Evolutionary conservation across 106 monocot genomes (phyloP).

Genomic region (Ottelia alismoides): DNA sequence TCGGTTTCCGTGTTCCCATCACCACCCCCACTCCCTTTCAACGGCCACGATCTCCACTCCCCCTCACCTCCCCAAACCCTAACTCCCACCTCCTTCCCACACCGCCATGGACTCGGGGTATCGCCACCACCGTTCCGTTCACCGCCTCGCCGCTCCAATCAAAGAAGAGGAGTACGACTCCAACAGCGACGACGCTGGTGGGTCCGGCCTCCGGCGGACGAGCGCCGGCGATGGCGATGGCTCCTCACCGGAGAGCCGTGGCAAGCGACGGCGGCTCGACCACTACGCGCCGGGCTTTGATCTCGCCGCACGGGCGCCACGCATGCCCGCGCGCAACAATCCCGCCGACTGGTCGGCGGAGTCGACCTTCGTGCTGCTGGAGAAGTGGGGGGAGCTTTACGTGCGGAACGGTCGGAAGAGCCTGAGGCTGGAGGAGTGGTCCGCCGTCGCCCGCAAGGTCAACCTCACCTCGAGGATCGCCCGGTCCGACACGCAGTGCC

Average conservation of each 20-base stretch:
- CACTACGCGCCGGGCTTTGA: slow-evolving; percentile 48
- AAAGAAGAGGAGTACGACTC: too few relatives aligned
- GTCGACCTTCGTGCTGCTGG: slow-evolving; percentile 59
- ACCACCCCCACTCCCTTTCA: too few relatives aligned
- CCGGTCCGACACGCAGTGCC: slow-evolving; percentile 45
- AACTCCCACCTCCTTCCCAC: too few relatives aligned
- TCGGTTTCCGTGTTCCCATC: too few relatives aligned
- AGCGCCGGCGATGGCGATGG: slow-evolving; percentile 6
- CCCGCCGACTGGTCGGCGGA: slow-evolving; percentile 69
- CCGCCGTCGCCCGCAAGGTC: slow-evolving; percentile 55
- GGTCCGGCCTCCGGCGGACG: background rate
- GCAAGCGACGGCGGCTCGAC: slow-evolving; percentile 54
- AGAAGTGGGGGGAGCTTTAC: slow-evolving; percentile 68
- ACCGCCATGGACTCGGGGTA: too few relatives aligned
- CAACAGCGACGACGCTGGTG: background rate
- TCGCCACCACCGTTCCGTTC: too few relatives aligned
- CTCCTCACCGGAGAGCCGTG: slow-evolving; percentile 33
- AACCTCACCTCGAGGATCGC: slow-evolving; percentile 26
- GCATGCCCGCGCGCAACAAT: slow-evolving; percentile 5
- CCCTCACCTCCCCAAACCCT: too few relatives aligned
- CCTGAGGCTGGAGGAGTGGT: slow-evolving; percentile 64
- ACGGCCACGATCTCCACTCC: too few relatives aligned
- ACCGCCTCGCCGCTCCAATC: too few relatives aligned
- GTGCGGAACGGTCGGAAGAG: slow-evolving; percentile 56
- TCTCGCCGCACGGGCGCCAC: slow-evolving; percentile 36